Conservation (phyloP, 371 early-diverging fungal genomes). For the Thermomucor indicae-seudaticae region DNA sequence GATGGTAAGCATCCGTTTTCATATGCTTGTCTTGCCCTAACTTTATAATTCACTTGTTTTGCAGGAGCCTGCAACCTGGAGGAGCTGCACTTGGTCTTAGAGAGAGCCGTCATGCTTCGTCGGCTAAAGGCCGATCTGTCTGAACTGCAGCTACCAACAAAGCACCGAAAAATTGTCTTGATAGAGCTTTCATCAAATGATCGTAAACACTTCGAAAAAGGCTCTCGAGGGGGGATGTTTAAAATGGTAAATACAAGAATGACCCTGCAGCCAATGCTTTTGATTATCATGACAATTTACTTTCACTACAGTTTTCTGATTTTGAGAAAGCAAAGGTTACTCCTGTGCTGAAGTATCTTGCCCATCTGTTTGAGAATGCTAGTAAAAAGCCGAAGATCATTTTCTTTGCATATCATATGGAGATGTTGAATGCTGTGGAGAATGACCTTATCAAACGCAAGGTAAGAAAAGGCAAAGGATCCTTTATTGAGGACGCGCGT, state of each 20-base stretch:
- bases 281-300: background rate
- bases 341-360: slow-evolving; percentile 46
- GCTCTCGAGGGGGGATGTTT: background rate
- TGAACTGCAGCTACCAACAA: slow-evolving; percentile 41
- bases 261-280: background rate
- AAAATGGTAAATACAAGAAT: background rate
- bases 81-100: slow-evolving; percentile 55
- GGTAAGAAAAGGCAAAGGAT: slow-evolving; percentile 18
- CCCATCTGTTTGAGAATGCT: slow-evolving; percentile 25
- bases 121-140: slow-evolving; percentile 54
- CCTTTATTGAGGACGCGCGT: too few species aligned
- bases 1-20: too few species aligned
- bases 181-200: slow-evolving; percentile 10
- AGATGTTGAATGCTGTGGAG: slow-evolving; percentile 38
- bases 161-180: slow-evolving; percentile 40
- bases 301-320: slow-evolving; percentile 22
- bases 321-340: slow-evolving; percentile 44
- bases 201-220: background rate
- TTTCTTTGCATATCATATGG: slow-evolving; percentile 59
- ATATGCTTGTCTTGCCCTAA: background rate
- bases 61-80: slow-evolving; percentile 46
- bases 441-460: too few species aligned
- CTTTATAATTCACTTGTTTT: slow-evolving; percentile 7
- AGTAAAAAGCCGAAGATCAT: slow-evolving; percentile 54
- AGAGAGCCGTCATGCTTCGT: slow-evolving; percentile 52